Percentiles rank a stretch among this genome's conserved stretches.
These are phyloP conservation scores for Cryphonectria carpinicola DNA, from an alignment of 2,329 filamentous ascomycete genomes.

Conservation along the genomic window DNA sequence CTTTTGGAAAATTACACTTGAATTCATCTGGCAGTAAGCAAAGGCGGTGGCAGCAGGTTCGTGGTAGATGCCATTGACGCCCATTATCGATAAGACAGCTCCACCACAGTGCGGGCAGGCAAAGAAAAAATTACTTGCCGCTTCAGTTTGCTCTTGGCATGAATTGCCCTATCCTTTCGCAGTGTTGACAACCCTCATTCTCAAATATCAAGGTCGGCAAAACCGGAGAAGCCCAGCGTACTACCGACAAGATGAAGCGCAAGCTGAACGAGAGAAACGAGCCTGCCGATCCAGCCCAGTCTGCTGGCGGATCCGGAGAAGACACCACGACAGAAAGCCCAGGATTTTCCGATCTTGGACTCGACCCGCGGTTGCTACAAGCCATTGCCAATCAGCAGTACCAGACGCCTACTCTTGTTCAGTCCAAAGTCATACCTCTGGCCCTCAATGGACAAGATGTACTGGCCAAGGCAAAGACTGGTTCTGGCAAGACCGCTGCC, in stretches of 20 bases:
- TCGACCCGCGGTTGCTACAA: constrained; percentile 85
- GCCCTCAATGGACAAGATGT: constrained; percentile 88
- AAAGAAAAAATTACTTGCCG: constrained; percentile 10
- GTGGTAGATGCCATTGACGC: not conserved
- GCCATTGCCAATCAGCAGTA: constrained; percentile 85
- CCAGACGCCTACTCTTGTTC: constrained; percentile 83
- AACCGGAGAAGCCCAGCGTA: not conserved
- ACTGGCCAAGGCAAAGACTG: constrained; percentile 89
- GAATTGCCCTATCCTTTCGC: constrained; percentile 7
- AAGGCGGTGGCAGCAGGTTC: not conserved
- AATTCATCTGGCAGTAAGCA: not conserved
- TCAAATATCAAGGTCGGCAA: not conserved
- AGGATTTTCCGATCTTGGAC: constrained; percentile 75
- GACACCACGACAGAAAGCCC: constrained; percentile 35
- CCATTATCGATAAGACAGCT: constrained; percentile 8
- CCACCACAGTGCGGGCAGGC: not conserved
- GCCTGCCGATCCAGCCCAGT: constrained; percentile 40
- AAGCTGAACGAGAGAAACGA: constrained; percentile 63
- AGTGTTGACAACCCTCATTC: constrained; percentile 14
- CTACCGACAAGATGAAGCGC: constrained; percentile 55
- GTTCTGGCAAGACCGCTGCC: constrained; percentile 96
- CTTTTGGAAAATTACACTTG: no score
- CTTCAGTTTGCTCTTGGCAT: not conserved
- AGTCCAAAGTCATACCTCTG: constrained; percentile 84
- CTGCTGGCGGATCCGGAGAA: constrained; percentile 31